These are phyloP conservation scores for Boletellus sp. DNA, from an alignment of 1,284 basidiomycete genomes.

Conservation along the genomic window DNA sequence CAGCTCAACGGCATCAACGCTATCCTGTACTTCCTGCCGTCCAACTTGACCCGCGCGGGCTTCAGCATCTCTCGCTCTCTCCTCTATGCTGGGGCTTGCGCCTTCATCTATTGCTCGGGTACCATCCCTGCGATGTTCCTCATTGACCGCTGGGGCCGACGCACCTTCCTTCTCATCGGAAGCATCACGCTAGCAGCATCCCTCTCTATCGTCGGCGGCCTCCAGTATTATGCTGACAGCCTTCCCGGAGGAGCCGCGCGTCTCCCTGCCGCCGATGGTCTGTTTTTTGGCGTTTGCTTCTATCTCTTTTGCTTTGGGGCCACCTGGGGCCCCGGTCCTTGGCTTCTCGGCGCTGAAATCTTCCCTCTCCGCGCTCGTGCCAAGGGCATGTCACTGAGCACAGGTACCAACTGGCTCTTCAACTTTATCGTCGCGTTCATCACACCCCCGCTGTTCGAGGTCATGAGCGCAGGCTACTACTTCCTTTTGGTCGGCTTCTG, in stretches of 20 bases:
- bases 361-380: constrained; percentile 67
- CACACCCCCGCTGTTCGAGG: constrained; percentile 46
- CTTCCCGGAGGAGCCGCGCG: constrained; percentile 37
- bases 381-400: constrained; percentile 64
- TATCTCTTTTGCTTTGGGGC: constrained; percentile 48
- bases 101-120: constrained; percentile 55
- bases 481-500: constrained; percentile 48
- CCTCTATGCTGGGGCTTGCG: constrained; percentile 50
- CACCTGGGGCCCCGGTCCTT: constrained; percentile 64
- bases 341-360: constrained; percentile 57
- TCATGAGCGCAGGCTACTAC: constrained; percentile 46
- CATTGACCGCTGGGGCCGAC: constrained; percentile 53
- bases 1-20: constrained; percentile 59
- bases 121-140: constrained; percentile 56
- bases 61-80: constrained; percentile 44
- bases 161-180: constrained; percentile 48
- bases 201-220: constrained; percentile 42
- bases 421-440: constrained; percentile 56
- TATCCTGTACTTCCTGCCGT: constrained; percentile 53
- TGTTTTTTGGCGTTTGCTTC: constrained; percentile 42
- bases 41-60: constrained; percentile 48
- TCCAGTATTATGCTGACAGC: constrained; percentile 42
- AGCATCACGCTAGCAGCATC: constrained; percentile 41
- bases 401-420: constrained; percentile 54
- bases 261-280: constrained; percentile 42